phyloP scores from a whole-genome alignment of 2,329 filamentous ascomycete species.

The Exophiala xenobiotica region DNA sequence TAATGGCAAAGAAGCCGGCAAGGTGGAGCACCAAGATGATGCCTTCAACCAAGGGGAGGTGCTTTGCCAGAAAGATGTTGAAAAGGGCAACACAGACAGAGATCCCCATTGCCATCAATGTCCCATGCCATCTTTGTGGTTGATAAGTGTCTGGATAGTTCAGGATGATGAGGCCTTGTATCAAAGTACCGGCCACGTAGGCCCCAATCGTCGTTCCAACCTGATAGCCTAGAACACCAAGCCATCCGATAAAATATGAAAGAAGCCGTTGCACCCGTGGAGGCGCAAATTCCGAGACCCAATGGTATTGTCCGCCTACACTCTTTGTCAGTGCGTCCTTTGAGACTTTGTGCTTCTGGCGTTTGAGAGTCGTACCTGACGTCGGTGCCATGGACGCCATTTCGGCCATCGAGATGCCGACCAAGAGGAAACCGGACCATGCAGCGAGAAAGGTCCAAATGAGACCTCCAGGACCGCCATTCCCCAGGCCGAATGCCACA shows the following conservation, averaged over 20 bases:
- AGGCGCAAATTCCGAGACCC: constrained; percentile 57
- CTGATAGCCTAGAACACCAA: constrained; percentile 33
- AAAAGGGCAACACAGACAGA: constrained; percentile 40
- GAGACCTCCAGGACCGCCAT: constrained; percentile 54
- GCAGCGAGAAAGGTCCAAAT: constrained; percentile 54
- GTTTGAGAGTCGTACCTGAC: constrained; percentile 30
- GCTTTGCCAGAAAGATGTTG: constrained; percentile 42
- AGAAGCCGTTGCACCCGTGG: constrained; percentile 32
- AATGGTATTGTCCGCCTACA: constrained; percentile 55
- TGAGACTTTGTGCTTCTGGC: not conserved
- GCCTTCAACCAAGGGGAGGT: constrained; percentile 41
- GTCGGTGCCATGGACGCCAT: constrained; percentile 47
- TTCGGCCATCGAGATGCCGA: constrained; percentile 48
- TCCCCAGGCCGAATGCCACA: constrained; percentile 34
- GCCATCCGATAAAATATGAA: constrained; percentile 30
- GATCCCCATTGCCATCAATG: constrained; percentile 43
- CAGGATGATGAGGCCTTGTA: constrained; percentile 46
- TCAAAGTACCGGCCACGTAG: constrained; percentile 44
- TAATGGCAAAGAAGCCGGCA: constrained; percentile 41
- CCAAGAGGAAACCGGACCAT: constrained; percentile 45
- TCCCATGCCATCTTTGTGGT: constrained; percentile 45
- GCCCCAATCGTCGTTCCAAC: constrained; percentile 27
- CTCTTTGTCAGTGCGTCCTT: constrained; percentile 24
- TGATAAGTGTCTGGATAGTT: constrained; percentile 41
- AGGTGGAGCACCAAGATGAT: constrained; percentile 44